Conservation (phyloP, 1,284 basidiomycete genomes). For the Marasmius oreades region DNA sequence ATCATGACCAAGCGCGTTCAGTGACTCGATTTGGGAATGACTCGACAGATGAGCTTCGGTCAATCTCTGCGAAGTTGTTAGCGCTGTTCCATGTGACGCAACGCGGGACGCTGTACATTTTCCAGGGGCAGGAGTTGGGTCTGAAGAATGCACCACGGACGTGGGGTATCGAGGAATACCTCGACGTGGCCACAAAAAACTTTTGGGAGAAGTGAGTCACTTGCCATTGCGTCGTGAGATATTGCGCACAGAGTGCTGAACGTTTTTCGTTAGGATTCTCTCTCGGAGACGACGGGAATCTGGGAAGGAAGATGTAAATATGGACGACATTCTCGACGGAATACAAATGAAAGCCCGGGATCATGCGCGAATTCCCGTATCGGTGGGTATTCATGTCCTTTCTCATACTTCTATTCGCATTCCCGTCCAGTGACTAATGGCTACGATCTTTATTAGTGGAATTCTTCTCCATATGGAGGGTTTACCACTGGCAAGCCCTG, state of each 20-base stretch:
- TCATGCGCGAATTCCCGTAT: conserved; percentile 67
- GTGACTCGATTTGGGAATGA: conserved; percentile 69
- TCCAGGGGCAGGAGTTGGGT: conserved; percentile 73
- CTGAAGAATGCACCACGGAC: conserved; percentile 62
- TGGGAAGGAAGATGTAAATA: conserved; percentile 43
- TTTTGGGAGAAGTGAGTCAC: conserved; percentile 39
- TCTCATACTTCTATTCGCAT: background rate
- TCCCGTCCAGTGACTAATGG: background rate
- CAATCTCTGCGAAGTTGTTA: conserved; percentile 59
- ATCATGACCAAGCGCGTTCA: conserved; percentile 63
- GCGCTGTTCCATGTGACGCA: conserved; percentile 59
- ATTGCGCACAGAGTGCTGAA: background rate
- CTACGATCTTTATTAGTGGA: conserved; percentile 48
- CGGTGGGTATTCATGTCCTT: conserved; percentile 31
- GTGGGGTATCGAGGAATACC: conserved; percentile 74
- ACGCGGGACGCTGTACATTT: conserved; percentile 68
- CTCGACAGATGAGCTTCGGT: conserved; percentile 44
- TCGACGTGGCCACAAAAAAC: conserved; percentile 59
- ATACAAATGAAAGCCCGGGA: conserved; percentile 67
- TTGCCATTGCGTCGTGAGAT: background rate
- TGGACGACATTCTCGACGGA: conserved; percentile 52
- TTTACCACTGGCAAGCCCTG: conserved; percentile 66
- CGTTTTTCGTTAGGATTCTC: conserved; percentile 30
- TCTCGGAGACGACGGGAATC: conserved; percentile 34
- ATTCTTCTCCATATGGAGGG: conserved; percentile 50